Base-by-base conservation (phyloP, 2,329 filamentous ascomycete genomes). In the Rhinocladiella mackenziei region DNA sequence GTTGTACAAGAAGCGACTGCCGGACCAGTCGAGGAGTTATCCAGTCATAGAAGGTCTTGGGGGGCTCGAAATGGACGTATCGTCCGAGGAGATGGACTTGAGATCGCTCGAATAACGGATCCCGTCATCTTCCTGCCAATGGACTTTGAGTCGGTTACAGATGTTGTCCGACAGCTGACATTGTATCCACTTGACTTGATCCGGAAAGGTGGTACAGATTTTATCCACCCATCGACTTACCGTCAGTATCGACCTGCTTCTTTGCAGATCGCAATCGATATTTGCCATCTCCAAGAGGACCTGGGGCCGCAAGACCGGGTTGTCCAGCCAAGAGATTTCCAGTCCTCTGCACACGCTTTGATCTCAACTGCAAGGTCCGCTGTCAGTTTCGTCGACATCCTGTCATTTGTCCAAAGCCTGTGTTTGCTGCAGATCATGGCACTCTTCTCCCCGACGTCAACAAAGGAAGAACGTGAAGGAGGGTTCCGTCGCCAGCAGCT, bases 391-490 rank as follows among this genome's bases (percentile, higher is more conserved):
- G 26, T 38, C 10, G 20, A 26, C 20, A 25, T 20, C 5, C 26
- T 23, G 20, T 6, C 20, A 13, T 38, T 38, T 13, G 34, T 38
- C 5, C 34, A 38, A 26, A 26, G 18, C 20, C 34, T 38, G 20
- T 38, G 34, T 13, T 23, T 28, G 26, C 19, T 28, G n/a, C 7
- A 39, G 14, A 44, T 39, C 18, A 33, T 39, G 3, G 14, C 28
- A 13, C 17, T 43, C 26, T 34, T 38, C 18, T 44, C 34, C 11
- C 37, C 23, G 17, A 39, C 13, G 4, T 6, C 20, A 13, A 38
- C 5, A 8, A 20, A 7, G 34, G 20, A 23, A 13, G 34, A 38
- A 13, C 34, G 15, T 7, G 13, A 5, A 20, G 34, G 26, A 26
- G 34, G 5, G 4, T 4, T 38, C 5, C 8, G 8, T 6, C 34